Conservation (phyloP, 768 basidiomycete species). For the Boletales sp. region DNA sequence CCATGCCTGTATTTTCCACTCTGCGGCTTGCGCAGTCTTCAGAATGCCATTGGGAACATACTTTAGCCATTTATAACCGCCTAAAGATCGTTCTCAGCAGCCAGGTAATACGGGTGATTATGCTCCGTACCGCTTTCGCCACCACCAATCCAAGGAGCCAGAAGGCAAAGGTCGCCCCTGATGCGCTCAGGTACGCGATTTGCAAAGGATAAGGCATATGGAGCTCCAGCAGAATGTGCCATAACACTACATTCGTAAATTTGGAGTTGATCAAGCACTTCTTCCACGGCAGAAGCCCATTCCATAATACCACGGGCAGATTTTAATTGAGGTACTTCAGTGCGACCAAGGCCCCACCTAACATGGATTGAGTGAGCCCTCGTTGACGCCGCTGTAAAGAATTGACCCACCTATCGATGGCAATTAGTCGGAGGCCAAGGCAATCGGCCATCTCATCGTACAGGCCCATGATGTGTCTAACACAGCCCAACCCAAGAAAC, state of each 20-base stretch:
- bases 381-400: neutral
- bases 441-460: conserved; percentile 96
- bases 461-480: conserved; percentile 90
- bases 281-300: conserved; percentile 89
- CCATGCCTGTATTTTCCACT: conserved; percentile 97
- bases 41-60: conserved; percentile 92
- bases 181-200: conserved; percentile 73
- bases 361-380: conserved; percentile 10
- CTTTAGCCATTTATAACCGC: conserved; percentile 93
- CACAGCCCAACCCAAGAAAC: conserved; percentile 91
- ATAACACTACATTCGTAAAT: conserved; percentile 83
- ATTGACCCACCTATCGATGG: conserved; percentile 75
- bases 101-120: neutral
- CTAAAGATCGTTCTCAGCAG: conserved; percentile 34
- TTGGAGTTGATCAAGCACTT: conserved; percentile 77
- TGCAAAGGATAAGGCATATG: conserved; percentile 88
- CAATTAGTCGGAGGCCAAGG: conserved; percentile 83
- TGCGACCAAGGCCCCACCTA: conserved; percentile 92
- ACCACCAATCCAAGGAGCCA: conserved; percentile 96
- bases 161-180: conserved; percentile 77
- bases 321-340: conserved; percentile 61
- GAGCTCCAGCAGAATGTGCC: conserved; percentile 95
- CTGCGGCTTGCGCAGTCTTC: conserved; percentile 93
- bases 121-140: conserved; percentile 73
- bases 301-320: conserved; percentile 78